Conservation (phyloP, 164 flowering plant species). For the Vitis amurensis region DNA sequence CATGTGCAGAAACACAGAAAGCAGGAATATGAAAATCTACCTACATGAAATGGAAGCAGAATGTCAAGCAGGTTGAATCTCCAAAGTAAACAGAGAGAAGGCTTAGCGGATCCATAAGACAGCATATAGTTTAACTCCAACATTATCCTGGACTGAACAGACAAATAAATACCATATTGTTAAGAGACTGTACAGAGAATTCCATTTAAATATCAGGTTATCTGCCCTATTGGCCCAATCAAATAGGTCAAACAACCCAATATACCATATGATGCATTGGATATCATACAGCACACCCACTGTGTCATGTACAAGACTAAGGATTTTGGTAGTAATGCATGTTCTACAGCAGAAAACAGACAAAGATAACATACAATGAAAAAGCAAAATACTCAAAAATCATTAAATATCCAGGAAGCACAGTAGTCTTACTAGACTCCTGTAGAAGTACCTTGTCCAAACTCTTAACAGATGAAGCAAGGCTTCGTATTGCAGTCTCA, state of each 20-base stretch:
- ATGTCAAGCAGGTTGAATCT: conserved; percentile 64
- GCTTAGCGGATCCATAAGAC: conserved; percentile 88
- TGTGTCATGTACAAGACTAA: too few relatives aligned
- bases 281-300: too few relatives aligned
- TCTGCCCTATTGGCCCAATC: too few relatives aligned
- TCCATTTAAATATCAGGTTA: too few relatives aligned
- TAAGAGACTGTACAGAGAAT: neutral
- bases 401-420: neutral
- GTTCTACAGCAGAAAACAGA: too few relatives aligned
- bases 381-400: neutral
- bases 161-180: conserved; percentile 1
- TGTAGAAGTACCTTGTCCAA: conserved; percentile 53
- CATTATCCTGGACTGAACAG: conserved; percentile 63
- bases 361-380: neutral
- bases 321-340: too few relatives aligned
- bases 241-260: too few relatives aligned
- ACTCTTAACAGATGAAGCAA: conserved; percentile 42
- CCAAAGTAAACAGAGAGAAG: conserved; percentile 65
- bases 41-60: conserved; percentile 80
- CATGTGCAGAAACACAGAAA: neutral
- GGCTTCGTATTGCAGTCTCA: conserved; percentile 55
- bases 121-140: conserved; percentile 91
- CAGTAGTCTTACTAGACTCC: neutral
- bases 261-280: too few relatives aligned
- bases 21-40: conserved; percentile 22